Base-by-base conservation (phyloP, 2,329 filamentous ascomycete genomes). In the Fonsecaea pedrosoi region DNA sequence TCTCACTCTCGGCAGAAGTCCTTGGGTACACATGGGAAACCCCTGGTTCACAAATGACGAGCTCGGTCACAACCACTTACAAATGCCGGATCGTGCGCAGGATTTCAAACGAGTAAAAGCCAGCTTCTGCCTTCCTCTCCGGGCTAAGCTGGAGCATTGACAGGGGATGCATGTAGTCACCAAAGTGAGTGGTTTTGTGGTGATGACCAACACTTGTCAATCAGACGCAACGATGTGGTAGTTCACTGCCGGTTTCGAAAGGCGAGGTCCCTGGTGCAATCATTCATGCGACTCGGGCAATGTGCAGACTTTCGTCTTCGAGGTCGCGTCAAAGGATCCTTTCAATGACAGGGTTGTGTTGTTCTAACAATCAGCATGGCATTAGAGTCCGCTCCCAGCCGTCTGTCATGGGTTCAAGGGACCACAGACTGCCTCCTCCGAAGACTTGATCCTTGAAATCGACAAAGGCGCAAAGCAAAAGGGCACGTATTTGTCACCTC, bases 401-500 rank as follows among this genome's bases (percentile, higher is more conserved):
- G 10, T 10, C 18, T 50, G 9, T 21, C 3, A 10, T 50, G 18
- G 3, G 18, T 10, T 25, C 53, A n/a, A 55, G 34, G 15, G 3
- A 13, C n/a, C 53, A 55, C 53, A 34, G n/a, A 55, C 9, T 4
- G 13, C 10, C 40, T 50, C 10, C 40, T 50, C 45, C 18, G 8
- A 9, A 10, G 45, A 50, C 45, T 25, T 50, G 18, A 25, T 55
- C 34, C 30, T 35, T 7, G 10, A 30, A 8, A 8, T 15, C 30
- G 13, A 37, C 30, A 7, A 30, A 35, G 5, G 21, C 54, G 38
- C 21, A 54, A 37, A 37, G 25, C 25, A 2, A 7, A 10, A 15
- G 13, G n/a, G 25, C 25, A 40, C 42, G 67, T 59, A 58, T 75
- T 83, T 50, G 78, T 83, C 77, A 76, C 78, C 77, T 74, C 77